Percentiles rank a stretch among this genome's conserved stretches.
phyloP scores from a whole-genome alignment of 495 filamentous ascomycete genomes.

The Daldinia loculata region DNA sequence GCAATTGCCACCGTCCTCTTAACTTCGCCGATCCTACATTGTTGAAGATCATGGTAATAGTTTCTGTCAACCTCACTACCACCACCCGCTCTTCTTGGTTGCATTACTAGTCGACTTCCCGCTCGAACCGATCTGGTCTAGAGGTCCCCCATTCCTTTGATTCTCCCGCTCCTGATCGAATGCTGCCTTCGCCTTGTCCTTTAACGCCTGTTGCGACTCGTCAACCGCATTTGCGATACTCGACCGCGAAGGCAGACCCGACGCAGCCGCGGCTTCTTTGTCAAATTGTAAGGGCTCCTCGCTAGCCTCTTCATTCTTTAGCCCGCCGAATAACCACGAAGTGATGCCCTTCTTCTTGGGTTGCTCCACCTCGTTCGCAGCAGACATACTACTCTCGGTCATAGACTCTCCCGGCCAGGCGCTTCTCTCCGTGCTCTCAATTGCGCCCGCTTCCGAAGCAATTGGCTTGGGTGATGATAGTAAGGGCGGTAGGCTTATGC shows the following conservation, averaged over 20 bases:
- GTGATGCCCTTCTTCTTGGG: slow-evolving; percentile 38
- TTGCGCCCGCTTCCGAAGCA: not conserved
- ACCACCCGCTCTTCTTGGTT: slow-evolving; percentile 46
- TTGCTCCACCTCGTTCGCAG: slow-evolving; percentile 49
- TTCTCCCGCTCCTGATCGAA: slow-evolving; percentile 60
- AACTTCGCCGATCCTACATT: not conserved
- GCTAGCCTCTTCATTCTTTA: slow-evolving; percentile 69
- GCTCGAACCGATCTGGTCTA: slow-evolving; percentile 56
- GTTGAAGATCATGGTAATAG: not conserved
- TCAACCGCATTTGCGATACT: slow-evolving; percentile 25
- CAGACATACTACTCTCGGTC: slow-evolving; percentile 26
- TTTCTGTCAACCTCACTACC: slow-evolving; percentile 20
- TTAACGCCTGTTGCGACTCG: slow-evolving; percentile 18
- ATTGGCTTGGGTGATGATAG: slow-evolving; percentile 35
- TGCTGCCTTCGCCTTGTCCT: slow-evolving; percentile 55
- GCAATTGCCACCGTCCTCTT: not conserved
- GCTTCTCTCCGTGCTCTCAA: slow-evolving; percentile 15
- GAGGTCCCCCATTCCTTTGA: slow-evolving; percentile 56
- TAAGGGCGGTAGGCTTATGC: slow-evolving; percentile 50
- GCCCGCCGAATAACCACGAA: slow-evolving; percentile 52
- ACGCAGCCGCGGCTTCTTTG: slow-evolving; percentile 9
- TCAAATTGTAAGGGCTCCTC: slow-evolving; percentile 45
- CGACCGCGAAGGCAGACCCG: slow-evolving; percentile 15
- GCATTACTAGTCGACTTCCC: slow-evolving; percentile 12
- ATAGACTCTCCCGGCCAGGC: slow-evolving; percentile 39